Percentiles rank a stretch among this genome's conserved stretches.
Conservation (phyloP, 2,329 filamentous ascomycete genomes). For the Tolypocladium cylindrosporum region DNA sequence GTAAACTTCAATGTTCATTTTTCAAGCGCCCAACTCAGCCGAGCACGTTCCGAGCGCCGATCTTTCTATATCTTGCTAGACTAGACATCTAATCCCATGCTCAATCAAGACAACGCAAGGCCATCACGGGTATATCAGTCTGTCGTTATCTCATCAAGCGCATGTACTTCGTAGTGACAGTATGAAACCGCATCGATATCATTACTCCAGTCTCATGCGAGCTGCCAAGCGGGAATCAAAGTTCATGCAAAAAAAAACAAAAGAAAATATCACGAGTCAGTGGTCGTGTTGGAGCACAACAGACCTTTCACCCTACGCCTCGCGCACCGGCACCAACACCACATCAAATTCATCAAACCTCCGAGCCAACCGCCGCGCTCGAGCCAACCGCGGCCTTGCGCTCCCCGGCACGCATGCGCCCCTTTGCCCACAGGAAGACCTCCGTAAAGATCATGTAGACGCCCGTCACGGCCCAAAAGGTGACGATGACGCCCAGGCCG, state of each 20-base stretch:
- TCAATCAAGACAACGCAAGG: not conserved
- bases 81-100: not conserved
- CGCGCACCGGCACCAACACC: not conserved
- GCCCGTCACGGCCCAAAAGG: slow-evolving; percentile 38
- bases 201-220: not conserved
- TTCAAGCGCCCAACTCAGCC: not conserved
- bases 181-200: not conserved
- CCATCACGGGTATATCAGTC: not conserved
- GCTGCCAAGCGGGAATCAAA: not conserved
- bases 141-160: not conserved
- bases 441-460: slow-evolving; percentile 40
- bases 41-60: not conserved
- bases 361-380: not conserved
- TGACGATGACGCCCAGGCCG: slow-evolving; percentile 34
- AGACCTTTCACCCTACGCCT: not conserved
- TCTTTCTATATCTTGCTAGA: not conserved
- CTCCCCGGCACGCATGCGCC: slow-evolving; percentile 18
- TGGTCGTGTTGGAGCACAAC: not conserved
- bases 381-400: slow-evolving; percentile 8
- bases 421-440: slow-evolving; percentile 27
- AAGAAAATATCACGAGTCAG: not conserved
- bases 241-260: not conserved
- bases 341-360: not conserved
- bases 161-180: not conserved
- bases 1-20: not conserved